These are phyloP conservation scores for Myriosclerotinia duriaeana DNA, from an alignment of 2,329 filamentous ascomycete species.

Conservation along the genomic window DNA sequence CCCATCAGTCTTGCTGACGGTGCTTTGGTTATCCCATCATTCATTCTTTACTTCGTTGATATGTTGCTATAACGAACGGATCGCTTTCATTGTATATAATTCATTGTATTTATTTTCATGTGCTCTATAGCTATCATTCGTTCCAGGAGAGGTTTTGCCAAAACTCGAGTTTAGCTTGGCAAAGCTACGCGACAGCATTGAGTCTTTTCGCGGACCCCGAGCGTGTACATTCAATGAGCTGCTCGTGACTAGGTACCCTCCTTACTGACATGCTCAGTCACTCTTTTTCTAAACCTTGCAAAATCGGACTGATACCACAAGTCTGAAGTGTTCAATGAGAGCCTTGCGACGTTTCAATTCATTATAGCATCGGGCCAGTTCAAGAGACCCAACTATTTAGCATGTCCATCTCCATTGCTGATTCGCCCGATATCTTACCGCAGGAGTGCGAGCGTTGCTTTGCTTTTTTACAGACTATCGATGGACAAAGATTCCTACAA, in stretches of 20 bases:
- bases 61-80: background rate
- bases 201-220: background rate
- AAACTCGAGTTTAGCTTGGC: background rate
- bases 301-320: background rate
- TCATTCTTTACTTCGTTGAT: background rate
- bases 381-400: background rate
- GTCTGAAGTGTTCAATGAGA: background rate
- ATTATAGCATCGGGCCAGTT: background rate
- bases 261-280: background rate
- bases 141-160: background rate
- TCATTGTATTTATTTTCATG: background rate
- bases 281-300: background rate
- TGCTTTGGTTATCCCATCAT: background rate
- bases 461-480: slow-evolving; percentile 6
- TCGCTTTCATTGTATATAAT: background rate
- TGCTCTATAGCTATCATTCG: background rate
- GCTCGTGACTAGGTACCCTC: background rate
- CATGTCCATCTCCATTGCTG: slow-evolving; percentile 4
- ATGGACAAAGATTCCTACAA: slow-evolving; percentile 13
- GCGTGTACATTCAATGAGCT: background rate
- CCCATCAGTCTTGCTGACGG: background rate
- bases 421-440: slow-evolving; percentile 3
- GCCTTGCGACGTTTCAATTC: background rate
- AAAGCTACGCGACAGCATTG: background rate
- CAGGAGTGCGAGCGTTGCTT: slow-evolving; percentile 18